Conservation (phyloP, 208 protist genomes). For the Crithidia bombi region DNA sequence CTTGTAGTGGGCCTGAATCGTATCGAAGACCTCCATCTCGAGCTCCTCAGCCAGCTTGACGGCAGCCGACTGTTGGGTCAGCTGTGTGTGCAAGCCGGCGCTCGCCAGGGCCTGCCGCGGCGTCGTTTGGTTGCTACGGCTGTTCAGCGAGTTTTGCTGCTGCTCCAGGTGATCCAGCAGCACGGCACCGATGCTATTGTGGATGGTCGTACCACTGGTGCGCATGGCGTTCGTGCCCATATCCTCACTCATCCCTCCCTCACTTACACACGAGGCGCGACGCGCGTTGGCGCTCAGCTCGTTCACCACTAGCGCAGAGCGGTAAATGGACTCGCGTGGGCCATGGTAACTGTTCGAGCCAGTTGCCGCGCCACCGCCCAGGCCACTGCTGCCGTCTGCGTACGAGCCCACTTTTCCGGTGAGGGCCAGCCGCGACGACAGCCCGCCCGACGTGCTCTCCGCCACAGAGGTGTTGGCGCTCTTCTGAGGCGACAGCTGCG, state of each 20-base stretch:
- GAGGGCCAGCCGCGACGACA: slow-evolving; percentile 27
- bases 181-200: slow-evolving; percentile 46
- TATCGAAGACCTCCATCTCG: slow-evolving; percentile 75
- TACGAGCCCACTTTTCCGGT: slow-evolving; percentile 11
- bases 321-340: slow-evolving; percentile 57
- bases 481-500: slow-evolving; percentile 23
- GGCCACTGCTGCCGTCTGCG: slow-evolving; percentile 12
- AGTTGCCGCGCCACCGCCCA: not conserved
- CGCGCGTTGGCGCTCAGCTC: slow-evolving; percentile 42
- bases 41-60: slow-evolving; percentile 43
- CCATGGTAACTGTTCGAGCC: slow-evolving; percentile 23
- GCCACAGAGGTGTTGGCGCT: slow-evolving; percentile 4
- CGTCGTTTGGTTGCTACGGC: slow-evolving; percentile 9
- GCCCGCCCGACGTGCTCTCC: slow-evolving; percentile 5
- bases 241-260: slow-evolving; percentile 15
- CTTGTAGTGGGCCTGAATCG: slow-evolving; percentile 88
- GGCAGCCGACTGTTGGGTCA: slow-evolving; percentile 8
- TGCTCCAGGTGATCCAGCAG: slow-evolving; percentile 49
- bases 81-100: not conserved
- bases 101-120: slow-evolving; percentile 5
- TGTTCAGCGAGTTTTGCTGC: slow-evolving; percentile 26
- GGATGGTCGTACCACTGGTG: slow-evolving; percentile 10
- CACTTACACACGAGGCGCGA: slow-evolving; percentile 16
- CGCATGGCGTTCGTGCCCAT: slow-evolving; percentile 6
- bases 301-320: slow-evolving; percentile 64